Evolutionary conservation across 495 filamentous ascomycete species (phyloP), one percentile per base, ranked within the genome.

Genomic region (Aspergillus bertholletiae): DNA sequence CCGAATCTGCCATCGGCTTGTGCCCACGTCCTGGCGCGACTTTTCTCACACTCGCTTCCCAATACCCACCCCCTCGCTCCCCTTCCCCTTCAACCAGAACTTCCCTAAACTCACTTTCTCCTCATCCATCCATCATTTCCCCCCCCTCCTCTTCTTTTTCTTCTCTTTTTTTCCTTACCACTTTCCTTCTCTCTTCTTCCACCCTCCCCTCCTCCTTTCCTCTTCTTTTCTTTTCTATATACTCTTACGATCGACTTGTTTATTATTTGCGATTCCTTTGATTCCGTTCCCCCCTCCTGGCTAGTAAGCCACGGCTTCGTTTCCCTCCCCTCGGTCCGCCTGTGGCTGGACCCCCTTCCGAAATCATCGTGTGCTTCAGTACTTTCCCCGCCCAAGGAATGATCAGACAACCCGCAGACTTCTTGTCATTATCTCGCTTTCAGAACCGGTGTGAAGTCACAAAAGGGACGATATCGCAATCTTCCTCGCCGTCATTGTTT

Each of bases 361-460:
- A 57, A 67, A 70, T 67, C 62, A 70, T 67, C 62, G 71, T 67
- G 64, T 66, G 60, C 58, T 61, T 69, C 63, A 48, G 61, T 55
- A 66, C 54, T 65, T 50, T 58, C 66, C 65, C 61, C 67, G 49
- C 64, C 51, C 74, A 72, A 77, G 74, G 74, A 76, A 78, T 78
- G 74, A 74, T 70, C 73, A 73, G 71, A 70, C 72, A 64, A 63
- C 73, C 69, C 68, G 68, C 66, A 66, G 72, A 73, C 68, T 65
- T 68, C 45, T 61, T 74, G 67, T 75, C 74, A 54, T 76, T 70
- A 66, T 71, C 70, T 68, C 74, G 71, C 62, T 68, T 76, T 60
- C 72, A 76, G 67, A 76, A 74, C 66, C 72, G 74, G 71, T 76
- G 69, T 68, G 78, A 79, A 74, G 66, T 73, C 64, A 75, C 77